These are phyloP conservation scores for Eimeria necatrix DNA, from an alignment of 169 alveolate species.

Conservation along the genomic window DNA sequence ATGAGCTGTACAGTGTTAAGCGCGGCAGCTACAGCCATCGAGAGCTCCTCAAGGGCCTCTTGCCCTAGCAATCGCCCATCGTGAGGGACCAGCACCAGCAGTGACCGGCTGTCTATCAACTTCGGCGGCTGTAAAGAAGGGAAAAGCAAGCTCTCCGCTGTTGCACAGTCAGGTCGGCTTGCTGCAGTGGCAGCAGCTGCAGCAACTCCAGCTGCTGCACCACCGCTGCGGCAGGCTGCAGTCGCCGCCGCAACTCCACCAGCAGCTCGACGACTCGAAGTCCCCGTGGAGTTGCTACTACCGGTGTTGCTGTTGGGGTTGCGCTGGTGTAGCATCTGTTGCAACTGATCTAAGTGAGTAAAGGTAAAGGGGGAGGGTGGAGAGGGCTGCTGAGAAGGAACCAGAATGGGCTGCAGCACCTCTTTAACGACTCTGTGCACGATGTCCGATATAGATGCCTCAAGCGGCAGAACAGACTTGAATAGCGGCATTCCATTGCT, in stretches of 20 bases:
- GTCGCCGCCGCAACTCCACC: neutral
- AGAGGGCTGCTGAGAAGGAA: neutral
- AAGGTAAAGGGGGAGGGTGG: constrained; percentile 66
- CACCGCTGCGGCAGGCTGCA: neutral
- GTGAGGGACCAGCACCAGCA: neutral
- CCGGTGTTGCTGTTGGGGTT: neutral
- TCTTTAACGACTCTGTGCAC: constrained; percentile 2
- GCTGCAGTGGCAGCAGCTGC: neutral
- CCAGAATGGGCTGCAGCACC: constrained; percentile 54
- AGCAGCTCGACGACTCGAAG: neutral
- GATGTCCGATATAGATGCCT: constrained; percentile 40
- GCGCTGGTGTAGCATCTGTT: constrained; percentile 13
- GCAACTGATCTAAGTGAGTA: constrained; percentile 6
- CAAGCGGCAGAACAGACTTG: neutral
- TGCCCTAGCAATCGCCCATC: neutral
- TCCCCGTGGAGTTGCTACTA: neutral
- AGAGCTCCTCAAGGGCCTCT: neutral
- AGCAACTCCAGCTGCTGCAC: neutral
- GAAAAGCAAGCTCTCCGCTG: neutral
- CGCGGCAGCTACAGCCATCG: neutral
- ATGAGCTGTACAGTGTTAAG: neutral
- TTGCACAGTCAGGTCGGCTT: neutral
- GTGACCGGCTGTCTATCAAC: neutral
- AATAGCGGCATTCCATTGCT: neutral
- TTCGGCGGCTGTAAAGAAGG: neutral